Conservation (phyloP, 1,139 yeast species). For the Saccharomycopsis hybrid region DNA sequence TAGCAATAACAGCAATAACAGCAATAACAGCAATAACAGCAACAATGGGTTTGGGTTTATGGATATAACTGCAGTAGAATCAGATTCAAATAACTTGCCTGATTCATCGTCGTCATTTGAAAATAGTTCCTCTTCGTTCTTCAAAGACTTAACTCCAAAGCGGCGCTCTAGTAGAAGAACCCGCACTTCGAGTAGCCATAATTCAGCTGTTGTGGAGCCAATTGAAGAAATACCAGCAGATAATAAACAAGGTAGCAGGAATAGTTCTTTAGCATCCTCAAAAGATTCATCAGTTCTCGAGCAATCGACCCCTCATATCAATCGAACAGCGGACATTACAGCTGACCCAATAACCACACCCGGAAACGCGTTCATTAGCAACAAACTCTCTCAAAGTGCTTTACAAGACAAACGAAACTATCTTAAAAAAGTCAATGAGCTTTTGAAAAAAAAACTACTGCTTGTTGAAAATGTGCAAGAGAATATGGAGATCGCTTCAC, state of each 20-base stretch:
- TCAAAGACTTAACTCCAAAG: not conserved
- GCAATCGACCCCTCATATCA: not conserved
- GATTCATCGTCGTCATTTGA: slow-evolving; percentile 9
- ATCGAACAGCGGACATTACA: not conserved
- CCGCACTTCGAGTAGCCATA: too few species aligned
- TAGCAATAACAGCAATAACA: not conserved
- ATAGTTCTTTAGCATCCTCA: not conserved
- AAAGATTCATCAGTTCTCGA: not conserved
- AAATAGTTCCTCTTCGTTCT: not conserved
- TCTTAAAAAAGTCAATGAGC: not conserved
- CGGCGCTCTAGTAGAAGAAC: too few species aligned
- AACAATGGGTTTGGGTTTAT: slow-evolving; percentile 4
- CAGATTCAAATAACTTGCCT: slow-evolving; percentile 9
- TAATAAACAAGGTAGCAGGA: not conserved
- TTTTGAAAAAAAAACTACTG: not conserved
- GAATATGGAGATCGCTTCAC: too few species aligned
- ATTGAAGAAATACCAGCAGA: not conserved
- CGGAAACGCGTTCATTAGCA: not conserved
- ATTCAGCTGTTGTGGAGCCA: not conserved
- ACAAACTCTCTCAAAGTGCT: not conserved
- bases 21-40: not conserved
- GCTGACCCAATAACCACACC: not conserved
- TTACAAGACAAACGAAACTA: not conserved
- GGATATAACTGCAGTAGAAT: slow-evolving; percentile 10
- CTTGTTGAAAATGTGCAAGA: not conserved